phyloP scores from a whole-genome alignment of 495 filamentous ascomycete genomes.

The Aspergillus bridgeri region DNA sequence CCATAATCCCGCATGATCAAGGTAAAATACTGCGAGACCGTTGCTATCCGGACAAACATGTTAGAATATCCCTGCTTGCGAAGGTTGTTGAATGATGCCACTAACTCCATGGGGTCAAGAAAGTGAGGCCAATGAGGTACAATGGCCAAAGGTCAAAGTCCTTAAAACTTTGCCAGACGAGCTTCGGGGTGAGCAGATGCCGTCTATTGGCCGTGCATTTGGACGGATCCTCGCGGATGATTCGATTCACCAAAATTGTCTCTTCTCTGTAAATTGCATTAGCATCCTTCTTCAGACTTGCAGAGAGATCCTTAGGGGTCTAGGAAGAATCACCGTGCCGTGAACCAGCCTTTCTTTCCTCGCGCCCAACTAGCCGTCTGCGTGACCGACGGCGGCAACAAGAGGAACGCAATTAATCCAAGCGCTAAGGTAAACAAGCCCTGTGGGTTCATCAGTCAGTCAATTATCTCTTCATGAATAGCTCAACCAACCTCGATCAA shows the following conservation, averaged over 20 bases:
- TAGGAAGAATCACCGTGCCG: slow-evolving; percentile 43
- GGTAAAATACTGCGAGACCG: slow-evolving; percentile 57
- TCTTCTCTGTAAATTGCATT: slow-evolving; percentile 25
- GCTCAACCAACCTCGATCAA: slow-evolving; percentile 36
- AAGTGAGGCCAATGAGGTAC: slow-evolving; percentile 51
- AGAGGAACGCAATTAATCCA: slow-evolving; percentile 56
- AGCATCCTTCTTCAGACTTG: not conserved
- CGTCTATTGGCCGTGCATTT: slow-evolving; percentile 65
- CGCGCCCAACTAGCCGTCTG: slow-evolving; percentile 63
- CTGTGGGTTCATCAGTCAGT: slow-evolving; percentile 6
- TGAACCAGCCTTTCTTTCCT: slow-evolving; percentile 71
- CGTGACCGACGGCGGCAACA: slow-evolving; percentile 62
- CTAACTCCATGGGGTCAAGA: slow-evolving; percentile 46
- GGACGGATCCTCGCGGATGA: slow-evolving; percentile 69
- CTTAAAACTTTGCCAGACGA: slow-evolving; percentile 46
- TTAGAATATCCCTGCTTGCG: not conserved
- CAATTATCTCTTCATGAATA: not conserved
- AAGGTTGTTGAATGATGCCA: not conserved
- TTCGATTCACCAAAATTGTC: slow-evolving; percentile 70
- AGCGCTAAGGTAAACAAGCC: slow-evolving; percentile 49
- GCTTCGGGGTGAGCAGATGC: slow-evolving; percentile 44
- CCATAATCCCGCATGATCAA: slow-evolving; percentile 55
- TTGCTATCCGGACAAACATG: slow-evolving; percentile 7
- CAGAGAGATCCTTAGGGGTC: not conserved
- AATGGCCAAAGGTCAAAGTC: slow-evolving; percentile 56